Evolutionary conservation across 345 rosid species (phyloP).

Genomic region (Atalantia buxifolia): DNA sequence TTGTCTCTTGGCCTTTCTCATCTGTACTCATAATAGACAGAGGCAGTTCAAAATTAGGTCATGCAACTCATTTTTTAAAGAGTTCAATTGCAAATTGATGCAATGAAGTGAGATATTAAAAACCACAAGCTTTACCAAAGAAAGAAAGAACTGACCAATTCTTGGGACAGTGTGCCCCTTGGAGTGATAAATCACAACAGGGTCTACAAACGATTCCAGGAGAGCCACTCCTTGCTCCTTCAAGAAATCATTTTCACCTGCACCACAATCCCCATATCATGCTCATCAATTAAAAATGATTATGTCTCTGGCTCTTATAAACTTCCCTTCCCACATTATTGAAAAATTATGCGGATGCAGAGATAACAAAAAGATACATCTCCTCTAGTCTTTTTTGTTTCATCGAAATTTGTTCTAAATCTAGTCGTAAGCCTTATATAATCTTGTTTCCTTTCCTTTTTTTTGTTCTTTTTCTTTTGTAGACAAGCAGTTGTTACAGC

Average conservation of each 20-base stretch:
- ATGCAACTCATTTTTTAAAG: background rate
- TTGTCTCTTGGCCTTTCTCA: background rate
- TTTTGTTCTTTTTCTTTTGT: too few species aligned
- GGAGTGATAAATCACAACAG: constrained; percentile 52
- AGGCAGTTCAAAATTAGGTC: background rate
- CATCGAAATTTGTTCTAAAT: background rate
- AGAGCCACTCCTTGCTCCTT: constrained; percentile 34
- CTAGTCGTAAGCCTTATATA: background rate
- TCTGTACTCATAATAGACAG: background rate
- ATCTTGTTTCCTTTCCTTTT: too few species aligned
- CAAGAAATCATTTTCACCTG: constrained; percentile 53
- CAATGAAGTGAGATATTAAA: background rate
- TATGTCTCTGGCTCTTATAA: background rate
- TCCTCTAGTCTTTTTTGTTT: background rate
- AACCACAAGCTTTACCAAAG: background rate
- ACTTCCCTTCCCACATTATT: background rate
- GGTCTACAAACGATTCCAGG: constrained; percentile 43
- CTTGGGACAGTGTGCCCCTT: constrained; percentile 28
- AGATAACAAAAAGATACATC: background rate
- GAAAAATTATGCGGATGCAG: background rate
- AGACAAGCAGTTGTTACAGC: background rate
- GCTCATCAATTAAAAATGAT: background rate
- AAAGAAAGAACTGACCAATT: background rate
- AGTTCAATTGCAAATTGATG: background rate
- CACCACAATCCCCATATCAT: constrained; percentile 1